Conservation (phyloP, 2,329 filamentous ascomycete species). For the Penicillium sp. region DNA sequence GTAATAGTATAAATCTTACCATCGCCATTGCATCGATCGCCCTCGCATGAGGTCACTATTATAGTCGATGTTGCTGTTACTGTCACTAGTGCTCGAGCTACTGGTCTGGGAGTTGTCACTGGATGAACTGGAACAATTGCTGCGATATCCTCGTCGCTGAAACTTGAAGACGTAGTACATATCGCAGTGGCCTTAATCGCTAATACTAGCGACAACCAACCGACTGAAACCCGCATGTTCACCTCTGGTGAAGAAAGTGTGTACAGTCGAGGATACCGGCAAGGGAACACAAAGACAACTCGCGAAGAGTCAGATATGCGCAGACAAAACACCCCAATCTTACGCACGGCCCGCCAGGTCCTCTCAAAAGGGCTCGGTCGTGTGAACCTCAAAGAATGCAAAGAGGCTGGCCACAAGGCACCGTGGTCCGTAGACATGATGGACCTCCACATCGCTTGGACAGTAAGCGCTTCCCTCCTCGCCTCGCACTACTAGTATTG, state of each 20-base stretch:
- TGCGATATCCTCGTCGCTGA: neutral
- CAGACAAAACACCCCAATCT: neutral
- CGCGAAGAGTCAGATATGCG: neutral
- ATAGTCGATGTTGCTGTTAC: slow-evolving; percentile 2
- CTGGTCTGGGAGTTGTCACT: slow-evolving; percentile 1
- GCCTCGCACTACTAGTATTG: neutral
- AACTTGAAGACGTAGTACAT: slow-evolving; percentile 1
- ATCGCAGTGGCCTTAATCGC: slow-evolving; percentile 5
- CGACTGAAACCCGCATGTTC: slow-evolving; percentile 13
- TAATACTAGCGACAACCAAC: slow-evolving; percentile 17
- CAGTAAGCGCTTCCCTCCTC: neutral
- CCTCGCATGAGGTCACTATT: slow-evolving; percentile 10
- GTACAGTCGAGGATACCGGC: neutral
- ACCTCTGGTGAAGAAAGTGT: neutral
- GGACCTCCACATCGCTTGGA: no score
- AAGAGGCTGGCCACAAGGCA: neutral
- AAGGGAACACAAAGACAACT: slow-evolving; percentile 1
- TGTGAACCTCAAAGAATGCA: slow-evolving; percentile 2
- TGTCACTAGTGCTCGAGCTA: neutral
- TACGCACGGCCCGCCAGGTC: slow-evolving; percentile 5
- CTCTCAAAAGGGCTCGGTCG: neutral
- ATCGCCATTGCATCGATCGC: slow-evolving; percentile 13
- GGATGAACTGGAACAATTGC: neutral
- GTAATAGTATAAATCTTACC: slow-evolving; percentile 5
- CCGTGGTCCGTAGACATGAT: no score